Evolutionary conservation across 2,329 filamentous ascomycete species (phyloP), one percentile per base, ranked within the genome.

Genomic region (Atkinsonella hypoxylon): DNA sequence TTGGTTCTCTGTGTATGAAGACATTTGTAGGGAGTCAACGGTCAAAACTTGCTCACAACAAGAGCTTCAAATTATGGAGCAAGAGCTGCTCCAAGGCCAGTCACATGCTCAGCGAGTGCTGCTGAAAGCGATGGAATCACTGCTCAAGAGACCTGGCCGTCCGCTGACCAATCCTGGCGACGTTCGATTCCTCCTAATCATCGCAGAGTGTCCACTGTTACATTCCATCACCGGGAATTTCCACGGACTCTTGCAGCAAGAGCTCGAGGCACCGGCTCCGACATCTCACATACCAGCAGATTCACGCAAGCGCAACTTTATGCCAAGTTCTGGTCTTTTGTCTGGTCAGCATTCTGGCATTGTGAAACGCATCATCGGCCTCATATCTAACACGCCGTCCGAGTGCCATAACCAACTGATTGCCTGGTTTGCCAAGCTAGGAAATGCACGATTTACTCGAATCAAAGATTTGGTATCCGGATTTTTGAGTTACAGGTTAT

Each of bases 401-500:
- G 78, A 84, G 52, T 90, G 86, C 57, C 89, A 95, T 59, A 82
- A 84, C 49, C 80, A 85, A 58, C 67, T 95, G 26, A 80, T 89
- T 10, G 77, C 78, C 7, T 95, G 89, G 89, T 82, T 94, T 58
- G 81, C 85, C 12, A 78, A 81, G 45, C 81, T 85, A 56, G 78
- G 85, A 0, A 76, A 83, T 50, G 64, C 70, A 13, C 80, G 84
- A 18, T 89, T 95, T 59, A 71, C 83, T 48, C 79, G 76, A 54
- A 73, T 79, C n/a, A 89, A 93, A 48, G 87, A 95, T 54, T 70
- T 95, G 20, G 73, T 87, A 1, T 78, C 83, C 15, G 81, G 81
- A 4, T 95, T 95, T 62, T 76, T 95, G 26, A 89, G 87, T 0
- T 89, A 94, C 61, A 78, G 90, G 10, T 71, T 95, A 51, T 77